These are phyloP conservation scores for Komagataella pseudopastoris DNA, from an alignment of 805 yeast species.

Conservation along the genomic window DNA sequence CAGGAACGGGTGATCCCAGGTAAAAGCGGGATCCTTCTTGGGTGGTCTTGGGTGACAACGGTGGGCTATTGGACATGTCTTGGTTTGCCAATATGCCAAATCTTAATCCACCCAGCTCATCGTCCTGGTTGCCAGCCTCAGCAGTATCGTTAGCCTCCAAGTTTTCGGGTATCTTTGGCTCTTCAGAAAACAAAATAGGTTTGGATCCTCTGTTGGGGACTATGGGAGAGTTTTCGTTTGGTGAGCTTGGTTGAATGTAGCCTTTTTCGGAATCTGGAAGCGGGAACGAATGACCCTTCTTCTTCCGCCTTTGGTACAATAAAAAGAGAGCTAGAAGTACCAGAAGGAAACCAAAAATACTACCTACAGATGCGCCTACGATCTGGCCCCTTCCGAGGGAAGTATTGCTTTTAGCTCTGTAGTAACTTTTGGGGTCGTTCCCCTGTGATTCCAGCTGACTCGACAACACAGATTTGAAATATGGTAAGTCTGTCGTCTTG, in stretches of 20 bases:
- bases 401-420: neutral
- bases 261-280: neutral
- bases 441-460: slow-evolving; percentile 7
- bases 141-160: neutral
- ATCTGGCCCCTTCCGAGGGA: slow-evolving; percentile 10
- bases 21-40: neutral
- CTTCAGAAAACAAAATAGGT: neutral
- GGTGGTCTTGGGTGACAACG: neutral
- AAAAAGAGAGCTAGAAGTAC: slow-evolving; percentile 6
- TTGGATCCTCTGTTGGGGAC: neutral
- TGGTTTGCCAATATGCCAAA: slow-evolving; percentile 2
- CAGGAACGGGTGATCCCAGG: neutral
- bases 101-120: neutral
- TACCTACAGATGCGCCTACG: slow-evolving; percentile 17
- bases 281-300: neutral
- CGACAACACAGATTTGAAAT: neutral
- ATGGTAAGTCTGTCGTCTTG: slow-evolving; percentile 7
- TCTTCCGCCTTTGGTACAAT: slow-evolving; percentile 1
- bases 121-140: neutral
- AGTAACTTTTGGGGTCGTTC: slow-evolving; percentile 9
- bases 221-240: neutral
- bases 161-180: neutral
- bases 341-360: slow-evolving; percentile 5
- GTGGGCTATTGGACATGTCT: neutral
- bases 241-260: neutral